These are phyloP conservation scores for Sporothrix protearum DNA, from an alignment of 2,329 filamentous ascomycete genomes.

Conservation along the genomic window DNA sequence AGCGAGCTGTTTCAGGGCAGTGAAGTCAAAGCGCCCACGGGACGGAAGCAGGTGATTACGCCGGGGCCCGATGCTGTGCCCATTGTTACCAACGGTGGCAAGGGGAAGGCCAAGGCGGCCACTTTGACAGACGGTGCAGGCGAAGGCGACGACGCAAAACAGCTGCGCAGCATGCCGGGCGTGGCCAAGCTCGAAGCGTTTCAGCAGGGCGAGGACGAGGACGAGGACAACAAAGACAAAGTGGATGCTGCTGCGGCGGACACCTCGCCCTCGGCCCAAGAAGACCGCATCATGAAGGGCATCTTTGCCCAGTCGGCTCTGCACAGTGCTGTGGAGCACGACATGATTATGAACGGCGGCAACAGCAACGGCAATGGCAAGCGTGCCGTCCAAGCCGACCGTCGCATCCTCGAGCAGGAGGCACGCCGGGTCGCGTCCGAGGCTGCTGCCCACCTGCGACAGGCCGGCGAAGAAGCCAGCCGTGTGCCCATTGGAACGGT, in stretches of 20 bases:
- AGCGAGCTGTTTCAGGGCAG: constrained; percentile 84
- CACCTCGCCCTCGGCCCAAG: constrained; percentile 46
- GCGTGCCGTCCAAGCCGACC: constrained; percentile 68
- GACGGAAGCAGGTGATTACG: constrained; percentile 32
- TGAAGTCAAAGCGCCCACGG: constrained; percentile 58
- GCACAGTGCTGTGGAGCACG: constrained; percentile 89
- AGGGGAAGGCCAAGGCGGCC: neutral
- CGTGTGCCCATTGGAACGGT: constrained; percentile 76
- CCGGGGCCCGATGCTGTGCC: constrained; percentile 32
- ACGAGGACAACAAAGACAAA: too few relatives aligned
- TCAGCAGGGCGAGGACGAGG: constrained; percentile 40
- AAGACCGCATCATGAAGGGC: constrained; percentile 78
- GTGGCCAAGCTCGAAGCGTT: constrained; percentile 65
- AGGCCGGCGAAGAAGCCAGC: constrained; percentile 68
- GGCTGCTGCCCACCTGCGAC: constrained; percentile 71
- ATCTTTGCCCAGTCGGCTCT: constrained; percentile 85
- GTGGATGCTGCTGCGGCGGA: constrained; percentile 40
- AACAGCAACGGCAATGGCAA: constrained; percentile 56
- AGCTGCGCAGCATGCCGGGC: constrained; percentile 45
- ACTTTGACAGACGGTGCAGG: neutral
- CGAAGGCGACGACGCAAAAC: constrained; percentile 19
- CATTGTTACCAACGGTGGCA: constrained; percentile 6
- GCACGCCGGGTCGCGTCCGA: constrained; percentile 74
- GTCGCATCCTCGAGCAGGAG: constrained; percentile 73
- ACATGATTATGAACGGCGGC: constrained; percentile 79